A percentile compares a stretch with the other conserved stretches of the same genome.
These are phyloP conservation scores for Castanea sativa DNA, from an alignment of 306 rosid species.

Conservation along the genomic window DNA sequence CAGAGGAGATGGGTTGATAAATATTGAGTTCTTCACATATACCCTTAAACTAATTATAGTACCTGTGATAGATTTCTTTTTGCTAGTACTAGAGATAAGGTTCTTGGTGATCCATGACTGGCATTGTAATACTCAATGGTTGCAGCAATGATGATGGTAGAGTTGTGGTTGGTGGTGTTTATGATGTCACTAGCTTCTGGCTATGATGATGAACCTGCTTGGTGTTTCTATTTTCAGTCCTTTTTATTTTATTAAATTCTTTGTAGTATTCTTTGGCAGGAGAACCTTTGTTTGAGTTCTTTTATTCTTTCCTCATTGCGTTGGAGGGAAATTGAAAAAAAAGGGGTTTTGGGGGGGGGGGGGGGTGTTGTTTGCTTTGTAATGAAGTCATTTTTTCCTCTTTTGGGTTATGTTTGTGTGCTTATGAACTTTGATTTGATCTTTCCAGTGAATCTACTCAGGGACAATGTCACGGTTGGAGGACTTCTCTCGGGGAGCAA, in stretches of 20 bases:
- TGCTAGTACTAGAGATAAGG: not conserved
- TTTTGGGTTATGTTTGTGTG: constrained; percentile 30
- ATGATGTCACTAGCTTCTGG: not conserved
- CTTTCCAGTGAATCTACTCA: constrained; percentile 99
- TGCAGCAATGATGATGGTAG: not conserved
- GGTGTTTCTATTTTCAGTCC: not conserved
- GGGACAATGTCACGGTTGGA: constrained; percentile 72
- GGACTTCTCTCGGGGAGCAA: constrained; percentile 43
- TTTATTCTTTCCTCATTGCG: not conserved
- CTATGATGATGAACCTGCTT: not conserved
- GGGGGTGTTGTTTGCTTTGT: not conserved
- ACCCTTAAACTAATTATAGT: no score
- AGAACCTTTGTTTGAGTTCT: not conserved
- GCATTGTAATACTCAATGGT: not conserved
- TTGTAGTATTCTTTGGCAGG: not conserved
- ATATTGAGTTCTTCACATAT: no score
- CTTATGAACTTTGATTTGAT: constrained; percentile 98
- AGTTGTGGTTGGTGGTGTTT: not conserved
- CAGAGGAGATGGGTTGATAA: no score
- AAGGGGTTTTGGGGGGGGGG: not conserved
- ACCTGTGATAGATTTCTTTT: not conserved
- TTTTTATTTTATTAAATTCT: not conserved
- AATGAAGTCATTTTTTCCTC: not conserved
- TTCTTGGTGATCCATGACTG: not conserved
- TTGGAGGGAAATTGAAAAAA: no score